Evolutionary conservation across 139 green algal genomes (phyloP).

Genomic region (Coelastrella sp.): DNA sequence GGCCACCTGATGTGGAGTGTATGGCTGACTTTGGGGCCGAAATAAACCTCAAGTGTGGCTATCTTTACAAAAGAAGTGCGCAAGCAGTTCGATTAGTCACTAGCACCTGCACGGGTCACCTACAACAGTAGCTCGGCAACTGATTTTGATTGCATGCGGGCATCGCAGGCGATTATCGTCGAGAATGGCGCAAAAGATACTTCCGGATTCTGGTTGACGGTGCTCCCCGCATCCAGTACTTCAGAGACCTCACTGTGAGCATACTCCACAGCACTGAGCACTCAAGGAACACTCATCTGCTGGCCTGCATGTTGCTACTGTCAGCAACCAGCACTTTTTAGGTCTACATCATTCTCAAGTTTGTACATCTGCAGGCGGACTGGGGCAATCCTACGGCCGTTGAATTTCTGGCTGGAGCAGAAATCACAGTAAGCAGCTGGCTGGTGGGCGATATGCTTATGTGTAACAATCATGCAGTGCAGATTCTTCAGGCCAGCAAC

Average conservation of each 20-base stretch:
- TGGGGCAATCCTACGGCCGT: conserved; percentile 31
- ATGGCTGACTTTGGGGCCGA: neutral
- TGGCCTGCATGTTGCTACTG: too few species aligned
- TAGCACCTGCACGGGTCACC: neutral
- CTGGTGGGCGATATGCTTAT: neutral
- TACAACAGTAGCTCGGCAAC: neutral
- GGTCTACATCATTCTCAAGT: too few species aligned
- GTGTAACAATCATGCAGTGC: neutral
- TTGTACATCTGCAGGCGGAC: conserved; percentile 32
- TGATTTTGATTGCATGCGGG: neutral
- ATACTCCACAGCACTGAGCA: too few species aligned
- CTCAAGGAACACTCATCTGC: too few species aligned
- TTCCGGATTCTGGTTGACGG: conserved; percentile 24
- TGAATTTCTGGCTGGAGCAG: conserved; percentile 22
- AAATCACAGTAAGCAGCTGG: conserved; percentile 18
- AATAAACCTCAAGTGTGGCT: conserved; percentile 22
- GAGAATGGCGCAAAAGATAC: conserved; percentile 42
- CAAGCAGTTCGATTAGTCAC: neutral
- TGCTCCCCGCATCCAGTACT: conserved; percentile 39
- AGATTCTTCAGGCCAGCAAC: too few species aligned
- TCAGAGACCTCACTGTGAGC: conserved; percentile 41
- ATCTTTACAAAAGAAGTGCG: conserved; percentile 40
- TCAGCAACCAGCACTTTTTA: too few species aligned
- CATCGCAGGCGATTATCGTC: conserved; percentile 42
- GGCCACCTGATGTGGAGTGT: neutral